Base-by-base conservation (phyloP, 2,329 filamentous ascomycete species). In the Lachnellula hyalina region DNA sequence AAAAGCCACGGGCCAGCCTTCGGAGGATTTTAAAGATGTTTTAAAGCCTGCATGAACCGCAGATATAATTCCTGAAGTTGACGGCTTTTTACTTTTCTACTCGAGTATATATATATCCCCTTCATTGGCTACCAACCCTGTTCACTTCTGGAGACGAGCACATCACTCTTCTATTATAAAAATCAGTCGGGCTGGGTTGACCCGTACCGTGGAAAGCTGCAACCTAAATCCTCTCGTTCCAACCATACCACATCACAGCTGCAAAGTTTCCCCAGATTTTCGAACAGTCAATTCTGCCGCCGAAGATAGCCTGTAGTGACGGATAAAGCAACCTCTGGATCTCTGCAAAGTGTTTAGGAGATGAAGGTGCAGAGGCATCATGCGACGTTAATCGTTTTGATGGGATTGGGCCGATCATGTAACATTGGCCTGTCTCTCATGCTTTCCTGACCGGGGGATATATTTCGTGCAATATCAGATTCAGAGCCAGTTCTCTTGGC, bases 71-170 rank as follows among this genome's bases (percentile, higher is more conserved):
- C 5, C 36, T 11, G 19, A 38, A 8, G 11, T 17, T 14, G 36
- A 8, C n/a, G 36, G 36, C 14, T 25, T 25, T 25, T 25, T 7
- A 7, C 36, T 17, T 40, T 7, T 38, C 12, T 38, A 15, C n/a
- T n/a, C 5, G n/a, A n/a, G 2, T 17, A 0, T 15, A 6, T 9
- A 17, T 40, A 7, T 12, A 14, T n/a, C 36, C 36, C n/a, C 36
- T 17, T 32, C 9, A 36, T 51, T 51, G 49, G 34, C 23, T 40
- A 19, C 38, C n/a, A 17, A 19, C 25, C 35, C 46, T 48, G n/a
- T 32, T 44, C 19, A 19, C 48, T 17, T 53, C 25, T 61, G 61
- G 60, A 63, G 60, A 63, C 57, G 61, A 63, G 55, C 55, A 58
- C 58, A 58, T 58, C 55, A 19, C 44, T 42, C 21, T 45, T 49